phyloP scores from a whole-genome alignment of 2,329 filamentous ascomycete genomes.

The Ascochyta koolunga region DNA sequence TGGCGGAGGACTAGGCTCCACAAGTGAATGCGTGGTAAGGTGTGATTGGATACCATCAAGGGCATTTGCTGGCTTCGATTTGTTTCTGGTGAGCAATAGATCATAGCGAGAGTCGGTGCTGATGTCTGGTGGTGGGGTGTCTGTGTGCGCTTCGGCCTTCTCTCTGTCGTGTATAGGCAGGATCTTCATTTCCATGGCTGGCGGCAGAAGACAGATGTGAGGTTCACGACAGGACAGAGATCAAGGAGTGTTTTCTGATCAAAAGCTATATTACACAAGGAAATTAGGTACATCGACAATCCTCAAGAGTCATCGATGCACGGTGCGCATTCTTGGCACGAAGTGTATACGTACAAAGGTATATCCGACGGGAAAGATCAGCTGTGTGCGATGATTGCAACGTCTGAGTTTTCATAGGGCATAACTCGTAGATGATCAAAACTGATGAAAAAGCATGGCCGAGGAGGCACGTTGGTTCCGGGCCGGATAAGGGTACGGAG shows the following conservation, averaged over 20 bases:
- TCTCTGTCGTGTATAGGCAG: conserved; percentile 7
- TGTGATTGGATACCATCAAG: conserved; percentile 41
- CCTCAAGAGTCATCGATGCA: conserved; percentile 7
- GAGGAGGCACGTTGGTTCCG: not conserved
- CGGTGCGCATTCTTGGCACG: not conserved
- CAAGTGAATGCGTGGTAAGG: conserved; percentile 40
- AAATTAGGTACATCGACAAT: not conserved
- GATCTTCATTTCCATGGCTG: not conserved
- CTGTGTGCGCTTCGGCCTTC: conserved; percentile 12
- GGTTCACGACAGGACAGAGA: too few species aligned
- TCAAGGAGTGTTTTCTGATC: not conserved
- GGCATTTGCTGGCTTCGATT: conserved; percentile 20
- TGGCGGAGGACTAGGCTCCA: conserved; percentile 36
- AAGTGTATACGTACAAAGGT: not conserved
- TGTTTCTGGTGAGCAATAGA: conserved; percentile 18
- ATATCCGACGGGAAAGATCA: not conserved
- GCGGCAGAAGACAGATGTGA: not conserved
- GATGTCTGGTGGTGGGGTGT: conserved; percentile 8
- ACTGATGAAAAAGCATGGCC: not conserved
- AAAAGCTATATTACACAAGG: not conserved
- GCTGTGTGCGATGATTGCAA: not conserved
- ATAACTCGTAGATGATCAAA: not conserved
- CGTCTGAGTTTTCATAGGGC: not conserved
- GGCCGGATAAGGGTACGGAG: not conserved
- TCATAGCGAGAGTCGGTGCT: conserved; percentile 3